These are phyloP conservation scores for Astragalus glycyphyllos DNA, from an alignment of 306 rosid genomes.

Conservation along the genomic window DNA sequence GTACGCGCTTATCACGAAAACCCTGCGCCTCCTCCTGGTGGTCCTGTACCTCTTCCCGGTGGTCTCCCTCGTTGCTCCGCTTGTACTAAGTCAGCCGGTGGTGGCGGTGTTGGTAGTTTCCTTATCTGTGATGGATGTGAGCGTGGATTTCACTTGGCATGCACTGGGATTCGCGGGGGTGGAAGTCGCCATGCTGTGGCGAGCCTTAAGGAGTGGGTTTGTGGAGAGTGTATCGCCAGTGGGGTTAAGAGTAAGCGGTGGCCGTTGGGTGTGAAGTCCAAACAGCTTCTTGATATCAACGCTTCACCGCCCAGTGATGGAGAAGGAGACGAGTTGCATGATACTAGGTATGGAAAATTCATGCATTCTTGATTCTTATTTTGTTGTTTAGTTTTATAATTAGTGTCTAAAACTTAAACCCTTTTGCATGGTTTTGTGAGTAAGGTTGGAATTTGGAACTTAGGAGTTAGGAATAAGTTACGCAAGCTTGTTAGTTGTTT, in stretches of 20 bases:
- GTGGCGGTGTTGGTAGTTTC: slow-evolving; percentile 41
- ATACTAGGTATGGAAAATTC: slow-evolving; percentile 61
- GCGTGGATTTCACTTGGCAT: slow-evolving; percentile 77
- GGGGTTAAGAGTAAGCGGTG: slow-evolving; percentile 91
- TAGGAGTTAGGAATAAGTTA: not conserved
- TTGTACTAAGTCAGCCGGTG: slow-evolving; percentile 67
- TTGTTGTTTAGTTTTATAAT: not conserved
- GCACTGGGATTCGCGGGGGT: slow-evolving; percentile 78
- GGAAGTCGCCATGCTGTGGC: slow-evolving; percentile 46
- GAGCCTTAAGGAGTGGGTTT: slow-evolving; percentile 77
- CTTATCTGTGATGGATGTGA: slow-evolving; percentile 98
- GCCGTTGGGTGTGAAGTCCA: slow-evolving; percentile 92
- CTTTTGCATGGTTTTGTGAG: not conserved
- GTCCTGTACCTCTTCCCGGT: slow-evolving; percentile 54
- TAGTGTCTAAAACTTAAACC: slow-evolving; percentile 12
- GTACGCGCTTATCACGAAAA: slow-evolving; percentile 82
- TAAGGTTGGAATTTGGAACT: slow-evolving; percentile 10
- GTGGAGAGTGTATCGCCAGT: slow-evolving; percentile 66
- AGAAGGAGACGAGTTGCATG: slow-evolving; percentile 61
- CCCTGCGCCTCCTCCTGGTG: slow-evolving; percentile 80
- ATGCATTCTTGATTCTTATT: slow-evolving; percentile 1
- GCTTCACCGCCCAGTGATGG: slow-evolving; percentile 96
- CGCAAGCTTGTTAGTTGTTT: not conserved
- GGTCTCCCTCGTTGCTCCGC: slow-evolving; percentile 53
- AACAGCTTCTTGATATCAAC: slow-evolving; percentile 85